A percentile compares a stretch with the other conserved stretches of the same genome.
phyloP scores from a whole-genome alignment of 2,329 filamentous ascomycete genomes.

The Stemphylium vesicarium region DNA sequence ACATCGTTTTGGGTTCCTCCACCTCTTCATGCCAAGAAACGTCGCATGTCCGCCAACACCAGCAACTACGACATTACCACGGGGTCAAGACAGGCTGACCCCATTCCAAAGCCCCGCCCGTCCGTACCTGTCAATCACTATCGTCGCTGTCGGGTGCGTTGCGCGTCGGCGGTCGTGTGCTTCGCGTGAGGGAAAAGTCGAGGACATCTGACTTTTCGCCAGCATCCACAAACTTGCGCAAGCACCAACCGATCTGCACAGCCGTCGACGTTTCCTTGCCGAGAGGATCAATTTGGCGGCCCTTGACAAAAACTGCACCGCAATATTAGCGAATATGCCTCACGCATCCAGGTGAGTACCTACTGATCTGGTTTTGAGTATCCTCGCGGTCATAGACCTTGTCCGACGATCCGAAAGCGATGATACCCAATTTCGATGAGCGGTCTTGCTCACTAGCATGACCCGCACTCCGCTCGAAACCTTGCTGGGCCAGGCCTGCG shows the following conservation, averaged over 20 bases:
- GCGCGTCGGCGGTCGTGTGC: constrained; percentile 46
- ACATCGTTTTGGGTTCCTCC: no score
- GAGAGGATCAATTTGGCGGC: constrained; percentile 51
- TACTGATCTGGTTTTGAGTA: constrained; percentile 52
- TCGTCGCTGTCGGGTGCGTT: constrained; percentile 43
- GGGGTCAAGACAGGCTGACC: background rate
- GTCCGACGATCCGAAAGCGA: constrained; percentile 56
- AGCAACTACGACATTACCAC: background rate
- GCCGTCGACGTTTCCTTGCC: constrained; percentile 51
- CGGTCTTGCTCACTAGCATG: constrained; percentile 37
- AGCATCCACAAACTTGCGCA: constrained; percentile 54
- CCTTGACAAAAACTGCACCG: constrained; percentile 51
- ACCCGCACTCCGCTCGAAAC: constrained; percentile 40
- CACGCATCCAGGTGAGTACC: background rate
- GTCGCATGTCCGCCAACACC: background rate
- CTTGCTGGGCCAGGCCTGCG: constrained; percentile 48
- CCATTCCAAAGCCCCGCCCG: constrained; percentile 3
- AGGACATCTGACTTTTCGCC: constrained; percentile 53
- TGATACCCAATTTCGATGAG: constrained; percentile 51
- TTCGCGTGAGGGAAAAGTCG: constrained; percentile 52
- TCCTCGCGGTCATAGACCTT: constrained; percentile 57
- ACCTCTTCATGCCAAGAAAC: background rate
- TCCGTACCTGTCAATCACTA: constrained; percentile 31
- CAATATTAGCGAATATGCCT: background rate
- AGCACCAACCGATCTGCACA: constrained; percentile 54